These are phyloP conservation scores for Botryotinia calthae DNA, from an alignment of 2,329 filamentous ascomycete genomes.

Conservation along the genomic window DNA sequence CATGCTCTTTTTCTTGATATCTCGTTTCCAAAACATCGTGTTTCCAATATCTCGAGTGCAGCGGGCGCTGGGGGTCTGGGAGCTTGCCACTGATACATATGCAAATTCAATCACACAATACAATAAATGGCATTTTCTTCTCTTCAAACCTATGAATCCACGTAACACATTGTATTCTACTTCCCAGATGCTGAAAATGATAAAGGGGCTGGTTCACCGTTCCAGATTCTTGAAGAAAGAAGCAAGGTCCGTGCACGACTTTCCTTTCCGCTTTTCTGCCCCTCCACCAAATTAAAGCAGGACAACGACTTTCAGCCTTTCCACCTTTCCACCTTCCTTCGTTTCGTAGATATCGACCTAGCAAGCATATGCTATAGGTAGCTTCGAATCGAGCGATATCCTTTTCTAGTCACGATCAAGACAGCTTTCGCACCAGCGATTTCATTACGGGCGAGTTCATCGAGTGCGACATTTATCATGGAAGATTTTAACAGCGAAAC, in stretches of 20 bases:
- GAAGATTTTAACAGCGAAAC: conserved; percentile 98
- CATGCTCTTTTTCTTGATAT: neutral
- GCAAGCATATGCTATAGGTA: conserved; percentile 36
- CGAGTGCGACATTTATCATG: conserved; percentile 53
- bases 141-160: neutral
- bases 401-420: neutral
- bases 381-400: neutral
- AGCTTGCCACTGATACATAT: neutral
- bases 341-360: conserved; percentile 24
- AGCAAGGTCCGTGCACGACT: conserved; percentile 13
- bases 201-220: conserved; percentile 10
- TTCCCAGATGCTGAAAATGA: neutral
- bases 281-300: conserved; percentile 20
- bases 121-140: neutral
- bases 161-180: neutral
- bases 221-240: neutral
- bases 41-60: neutral
- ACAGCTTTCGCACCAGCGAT: neutral
- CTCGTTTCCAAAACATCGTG: neutral
- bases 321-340: conserved; percentile 4
- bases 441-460: neutral
- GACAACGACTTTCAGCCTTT: conserved; percentile 19
- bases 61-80: neutral
- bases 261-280: conserved; percentile 14
- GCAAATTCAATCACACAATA: neutral